Evolutionary conservation across 768 basidiomycete species (phyloP), one percentile per base, ranked within the genome.

Genomic region (Arthromyces matolae): DNA sequence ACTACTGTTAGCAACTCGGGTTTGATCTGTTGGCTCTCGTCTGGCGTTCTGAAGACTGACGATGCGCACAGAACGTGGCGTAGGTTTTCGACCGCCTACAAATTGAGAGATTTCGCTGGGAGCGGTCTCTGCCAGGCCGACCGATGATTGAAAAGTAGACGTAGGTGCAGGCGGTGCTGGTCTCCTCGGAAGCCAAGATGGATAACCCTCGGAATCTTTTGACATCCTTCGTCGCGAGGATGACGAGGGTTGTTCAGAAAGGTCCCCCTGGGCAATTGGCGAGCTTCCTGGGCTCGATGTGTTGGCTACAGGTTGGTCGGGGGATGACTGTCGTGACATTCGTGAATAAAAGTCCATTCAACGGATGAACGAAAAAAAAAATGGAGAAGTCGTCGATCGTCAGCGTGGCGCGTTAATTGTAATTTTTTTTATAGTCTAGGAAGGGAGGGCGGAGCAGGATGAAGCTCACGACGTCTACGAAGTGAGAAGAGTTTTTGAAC

Each of bases 171-270:
- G 89, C 1, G 80, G 86, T 13, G 81, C 82, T 2, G 90, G 89
- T 12, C 89, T 76, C 50, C 72, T 79, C 14, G 89, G 89, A 1
- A 92, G 81, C 89, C 89, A 92, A 19, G 86, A 83, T 3, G 89
- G 89, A 61, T 92, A 92, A 12, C 83, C 83, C 54, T 87, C 86
- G 14, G 72, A 75, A 56, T 79, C 77, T 42, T 65, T 64, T 25
- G 71, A 70, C 60, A 61, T 63, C 47, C 63, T 63, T 37, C 59
- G 55, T 33, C 60, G 64, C 14, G 65, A 62, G 23, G 60, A 68
- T 3, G 67, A 64, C 8, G 67, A 67, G 16, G 64, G 68, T 37
- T 64, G 61, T 35, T 65, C 60, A n/a, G 52, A 56, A n/a, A 51
- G 53, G 23, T 59, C 52, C 28, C 53, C 47, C 19, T 54, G 51